These are phyloP conservation scores for Scalesia atractyloides DNA, from an alignment of 129 eudicot genomes.

Conservation along the genomic window DNA sequence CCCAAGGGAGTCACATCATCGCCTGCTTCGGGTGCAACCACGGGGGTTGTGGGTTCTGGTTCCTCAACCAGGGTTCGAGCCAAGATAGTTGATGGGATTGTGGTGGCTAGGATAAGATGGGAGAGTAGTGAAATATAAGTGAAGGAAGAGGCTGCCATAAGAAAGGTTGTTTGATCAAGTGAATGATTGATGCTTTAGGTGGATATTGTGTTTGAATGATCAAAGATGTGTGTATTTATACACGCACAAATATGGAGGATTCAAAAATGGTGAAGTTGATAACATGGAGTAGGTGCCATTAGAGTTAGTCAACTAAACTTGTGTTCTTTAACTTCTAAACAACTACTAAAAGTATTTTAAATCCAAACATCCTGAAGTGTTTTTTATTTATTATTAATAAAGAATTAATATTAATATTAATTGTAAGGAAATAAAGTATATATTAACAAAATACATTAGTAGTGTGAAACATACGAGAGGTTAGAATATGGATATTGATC, in stretches of 20 bases:
- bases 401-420: too few species aligned
- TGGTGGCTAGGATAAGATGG: constrained; percentile 30
- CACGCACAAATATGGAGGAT: background rate
- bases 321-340: background rate
- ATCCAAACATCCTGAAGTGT: background rate
- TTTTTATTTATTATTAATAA: background rate
- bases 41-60: constrained; percentile 26
- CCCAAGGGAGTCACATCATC: constrained; percentile 25
- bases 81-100: constrained; percentile 26
- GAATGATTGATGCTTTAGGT: constrained; percentile 10
- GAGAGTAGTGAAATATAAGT: constrained; percentile 23
- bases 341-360: background rate
- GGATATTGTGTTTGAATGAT: constrained; percentile 5
- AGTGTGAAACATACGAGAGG: too few species aligned
- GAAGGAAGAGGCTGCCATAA: constrained; percentile 23
- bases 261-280: constrained; percentile 26
- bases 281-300: constrained; percentile 19
- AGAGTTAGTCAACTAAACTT: constrained; percentile 18
- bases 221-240: constrained; percentile 29
- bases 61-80: constrained; percentile 38
- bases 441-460: too few species aligned
- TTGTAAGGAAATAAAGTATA: too few species aligned
- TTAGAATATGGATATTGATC: too few species aligned
- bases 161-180: constrained; percentile 17
- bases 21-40: constrained; percentile 25